Conservation (phyloP, 345 rosid genomes). For the Citrus mangshanensis region DNA sequence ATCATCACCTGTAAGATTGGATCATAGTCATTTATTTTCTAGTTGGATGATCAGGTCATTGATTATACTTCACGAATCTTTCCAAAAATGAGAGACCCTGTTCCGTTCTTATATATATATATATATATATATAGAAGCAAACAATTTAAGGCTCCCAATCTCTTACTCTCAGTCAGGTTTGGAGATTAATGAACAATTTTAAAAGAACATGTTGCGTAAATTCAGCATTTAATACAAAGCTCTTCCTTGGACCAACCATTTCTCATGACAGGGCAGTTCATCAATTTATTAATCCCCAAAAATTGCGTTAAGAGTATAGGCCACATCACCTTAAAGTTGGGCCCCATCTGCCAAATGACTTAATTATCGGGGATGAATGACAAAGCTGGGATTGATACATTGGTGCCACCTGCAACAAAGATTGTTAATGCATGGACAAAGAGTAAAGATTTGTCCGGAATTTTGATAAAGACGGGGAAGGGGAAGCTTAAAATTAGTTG, state of each 20-base stretch:
- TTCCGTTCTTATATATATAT: too few species aligned
- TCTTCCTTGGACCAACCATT: background rate
- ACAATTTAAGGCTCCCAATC: background rate
- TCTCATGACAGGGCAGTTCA: background rate
- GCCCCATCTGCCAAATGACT: background rate
- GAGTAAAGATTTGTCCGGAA: background rate
- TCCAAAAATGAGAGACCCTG: background rate
- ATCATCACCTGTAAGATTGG: background rate
- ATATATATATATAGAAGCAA: too few species aligned
- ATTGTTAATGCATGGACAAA: background rate
- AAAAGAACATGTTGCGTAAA: background rate
- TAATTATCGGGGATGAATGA: constrained; percentile 4
- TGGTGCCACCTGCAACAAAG: background rate
- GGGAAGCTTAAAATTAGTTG: background rate
- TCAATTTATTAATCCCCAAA: background rate
- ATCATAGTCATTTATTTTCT: background rate
- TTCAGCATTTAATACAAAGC: background rate
- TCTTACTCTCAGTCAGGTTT: background rate
- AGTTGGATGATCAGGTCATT: constrained; percentile 7
- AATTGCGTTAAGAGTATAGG: background rate
- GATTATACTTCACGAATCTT: background rate
- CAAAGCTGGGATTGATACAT: background rate
- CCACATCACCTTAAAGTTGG: background rate
- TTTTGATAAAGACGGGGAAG: background rate
- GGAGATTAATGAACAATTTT: background rate